Evolutionary conservation across 345 rosid species (phyloP).

Genomic region (Geranium brycei): DNA sequence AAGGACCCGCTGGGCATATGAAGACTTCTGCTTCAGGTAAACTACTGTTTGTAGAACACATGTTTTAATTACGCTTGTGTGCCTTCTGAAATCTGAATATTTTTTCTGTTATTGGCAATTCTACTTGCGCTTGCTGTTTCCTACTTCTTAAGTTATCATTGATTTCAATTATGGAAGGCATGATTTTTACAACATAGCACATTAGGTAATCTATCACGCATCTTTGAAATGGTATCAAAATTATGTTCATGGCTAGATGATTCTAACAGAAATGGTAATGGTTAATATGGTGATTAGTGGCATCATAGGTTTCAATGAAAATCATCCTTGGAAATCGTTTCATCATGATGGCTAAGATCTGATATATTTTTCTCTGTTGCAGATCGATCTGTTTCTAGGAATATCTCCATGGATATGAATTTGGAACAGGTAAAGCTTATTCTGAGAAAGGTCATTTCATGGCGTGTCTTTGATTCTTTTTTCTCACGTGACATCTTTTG

Average conservation of each 20-base stretch:
- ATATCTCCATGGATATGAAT: conserved; percentile 44
- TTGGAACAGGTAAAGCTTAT: conserved; percentile 49
- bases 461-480: conserved; percentile 1
- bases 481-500: background rate
- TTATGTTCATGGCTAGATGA: too few relatives aligned
- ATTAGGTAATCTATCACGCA: too few relatives aligned
- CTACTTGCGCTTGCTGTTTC: too few relatives aligned
- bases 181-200: too few relatives aligned
- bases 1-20: conserved; percentile 19
- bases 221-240: too few relatives aligned
- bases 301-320: background rate
- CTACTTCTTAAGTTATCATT: too few relatives aligned
- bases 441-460: conserved; percentile 5
- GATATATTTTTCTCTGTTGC: conserved; percentile 13
- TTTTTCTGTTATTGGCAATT: background rate
- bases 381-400: conserved; percentile 64
- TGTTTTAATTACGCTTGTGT: background rate
- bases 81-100: background rate
- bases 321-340: background rate
- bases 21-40: conserved; percentile 70
- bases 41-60: background rate
- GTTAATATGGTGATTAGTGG: background rate
- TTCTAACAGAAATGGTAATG: too few relatives aligned
- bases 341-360: background rate
- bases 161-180: too few relatives aligned